Evolutionary conservation across 2,329 filamentous ascomycete species (phyloP), one percentile per base, ranked within the genome.

Genomic region (Podosphaera xanthii): DNA sequence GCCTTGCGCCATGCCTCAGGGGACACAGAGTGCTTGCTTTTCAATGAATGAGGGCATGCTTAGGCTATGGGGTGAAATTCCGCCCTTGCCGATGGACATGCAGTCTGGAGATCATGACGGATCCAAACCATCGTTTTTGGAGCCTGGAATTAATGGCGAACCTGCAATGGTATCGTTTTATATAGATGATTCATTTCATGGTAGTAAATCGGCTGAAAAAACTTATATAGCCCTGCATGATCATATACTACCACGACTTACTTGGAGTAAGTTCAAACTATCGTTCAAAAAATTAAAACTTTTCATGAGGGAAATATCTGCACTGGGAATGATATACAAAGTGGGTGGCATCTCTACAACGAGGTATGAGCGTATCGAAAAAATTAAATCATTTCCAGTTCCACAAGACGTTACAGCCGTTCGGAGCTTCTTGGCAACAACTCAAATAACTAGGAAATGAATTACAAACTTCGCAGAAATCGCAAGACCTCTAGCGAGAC

Each of bases 391-490:
- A 50, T 50, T 6, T 50, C 7, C 46, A 50, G 3, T 50, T 50
- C 46, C n/a, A 50, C n/a, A 22, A 22, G 22, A 22, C 22, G 22
- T 22, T 22, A 22, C 22, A 22, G 22, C 22, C 22, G 22, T 22
- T 22, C 22, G 22, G 22, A 22, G 22, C 22, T 22, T 22, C 22
- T 22, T 22, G 22, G 22, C 22, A 22, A 54, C 58, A 10, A 53
- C 44, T 31, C 34, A 54, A 54, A 59, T 59, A 6, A 59, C 48
- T 6, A 14, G 58, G 5, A 57, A 33, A 4, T 57, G 54, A 35
- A 31, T 58, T 12, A 57, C 50, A 46, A 57, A 60, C 31, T 60
- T 53, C 14, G 38, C 54, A 1, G 59, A 60, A 30, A 60, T 58
- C 3, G 12, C 31, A 12, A 36, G 54, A 3, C 42, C 59, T 58